Evolutionary conservation across 73 alveolate genomes (phyloP).

Genomic region (Paramecium biaurelia): DNA sequence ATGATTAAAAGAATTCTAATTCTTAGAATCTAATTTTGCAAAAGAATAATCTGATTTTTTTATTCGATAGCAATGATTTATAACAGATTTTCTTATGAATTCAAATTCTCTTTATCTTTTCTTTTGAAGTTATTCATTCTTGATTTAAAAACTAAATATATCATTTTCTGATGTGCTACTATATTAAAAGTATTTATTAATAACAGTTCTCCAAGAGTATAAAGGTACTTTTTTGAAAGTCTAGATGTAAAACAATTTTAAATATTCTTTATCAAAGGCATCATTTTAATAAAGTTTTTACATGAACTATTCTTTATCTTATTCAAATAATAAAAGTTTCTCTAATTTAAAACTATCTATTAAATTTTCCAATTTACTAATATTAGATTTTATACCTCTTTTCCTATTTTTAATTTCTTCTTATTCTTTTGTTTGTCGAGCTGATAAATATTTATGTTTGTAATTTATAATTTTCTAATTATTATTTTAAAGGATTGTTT

Average conservation of each 20-base stretch:
- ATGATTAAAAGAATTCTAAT: not conserved
- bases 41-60: not conserved
- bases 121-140: not conserved
- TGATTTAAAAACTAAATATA: not conserved
- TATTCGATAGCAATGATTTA: not conserved
- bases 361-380: not conserved
- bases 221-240: not conserved
- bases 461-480: not conserved
- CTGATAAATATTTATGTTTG: not conserved
- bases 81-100: not conserved
- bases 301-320: not conserved
- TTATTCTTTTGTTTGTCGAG: not conserved
- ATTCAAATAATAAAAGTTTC: not conserved
- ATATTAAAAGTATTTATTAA: not conserved
- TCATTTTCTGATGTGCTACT: not conserved
- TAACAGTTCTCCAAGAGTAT: not conserved
- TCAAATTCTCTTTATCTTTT: slow-evolving; percentile 31
- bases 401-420: not conserved
- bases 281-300: not conserved
- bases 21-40: not conserved
- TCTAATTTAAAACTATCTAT: not conserved
- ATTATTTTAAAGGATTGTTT: not conserved
- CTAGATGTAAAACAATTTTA: not conserved
- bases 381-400: not conserved
- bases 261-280: not conserved